Evolutionary conservation across 169 alveolate genomes (phyloP), one percentile per base, ranked within the genome.

Genomic region (Sarcocystis neurona): DNA sequence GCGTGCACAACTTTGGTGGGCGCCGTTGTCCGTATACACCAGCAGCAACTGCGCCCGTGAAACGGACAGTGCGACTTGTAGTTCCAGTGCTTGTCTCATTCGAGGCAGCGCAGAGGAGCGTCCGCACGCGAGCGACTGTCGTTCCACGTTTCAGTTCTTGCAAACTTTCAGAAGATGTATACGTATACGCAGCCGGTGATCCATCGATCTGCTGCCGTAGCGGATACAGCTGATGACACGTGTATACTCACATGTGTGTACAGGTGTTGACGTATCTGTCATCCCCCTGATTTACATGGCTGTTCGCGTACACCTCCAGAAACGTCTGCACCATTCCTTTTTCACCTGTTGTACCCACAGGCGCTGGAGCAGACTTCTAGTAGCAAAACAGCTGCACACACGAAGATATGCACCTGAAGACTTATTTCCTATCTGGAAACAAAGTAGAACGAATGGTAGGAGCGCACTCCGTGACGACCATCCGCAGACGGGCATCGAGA

Each of bases 401-500:
- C 60, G 15, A 15, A 48, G 60, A 10, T 48, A 27, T 58, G 30
- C 72, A 3, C n/a, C 72, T 2, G 34, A 27, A 23, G 44, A 5
- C n/a, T n/a, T n/a, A 63, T 15, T 63, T 37, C 8, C 12, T 37
- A n/a, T n/a, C 32, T 39, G 88, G 77, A 79, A 89, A 89, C 23
- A 89, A 63, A 50, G 74, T 82, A 66, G 44, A 66, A 41, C 90
- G 89, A 56, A 89, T 89, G 27, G 87, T 75, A 74, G 93, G 93
- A 12, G 89, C 85, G 53, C 93, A 89, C 56, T 89, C 89, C 20
- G 79, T 74, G 20, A 89, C 87, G 46, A 84, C 93, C 89, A 82
- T 63, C 34, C 80, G 58, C 75, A 89, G 72, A 30, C 93, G 93
- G 2, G 87, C 90, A 68, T 89, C 89, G 58, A 70, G 82, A 10